A percentile compares a stretch with the other conserved stretches of the same genome.
Conservation (phyloP, 306 rosid species). For the Benincasa hispida region DNA sequence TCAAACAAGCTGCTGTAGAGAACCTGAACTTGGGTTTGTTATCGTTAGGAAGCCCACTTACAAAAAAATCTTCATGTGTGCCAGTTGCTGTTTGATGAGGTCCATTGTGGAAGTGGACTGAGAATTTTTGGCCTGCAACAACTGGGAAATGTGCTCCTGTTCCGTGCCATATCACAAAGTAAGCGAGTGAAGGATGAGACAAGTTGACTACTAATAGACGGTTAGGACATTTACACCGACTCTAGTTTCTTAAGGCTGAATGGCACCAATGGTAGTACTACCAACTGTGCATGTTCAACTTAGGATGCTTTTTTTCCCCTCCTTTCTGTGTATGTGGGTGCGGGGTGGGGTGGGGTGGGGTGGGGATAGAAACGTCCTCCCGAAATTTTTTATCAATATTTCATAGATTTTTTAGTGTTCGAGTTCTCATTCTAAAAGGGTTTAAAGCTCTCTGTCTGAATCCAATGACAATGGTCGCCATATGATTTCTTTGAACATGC, state of each 20-base stretch:
- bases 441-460: background rate
- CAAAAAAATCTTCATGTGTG: conserved; percentile 25
- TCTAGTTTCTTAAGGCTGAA: background rate
- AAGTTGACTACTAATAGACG: background rate
- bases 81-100: conserved; percentile 26
- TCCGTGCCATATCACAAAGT: background rate
- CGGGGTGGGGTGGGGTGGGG: too few relatives aligned
- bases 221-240: background rate
- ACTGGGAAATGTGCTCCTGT: conserved; percentile 1
- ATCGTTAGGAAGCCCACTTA: conserved; percentile 12
- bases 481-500: background rate
- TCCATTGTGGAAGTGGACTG: conserved; percentile 7
- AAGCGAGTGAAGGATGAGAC: background rate
- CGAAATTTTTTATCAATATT: background rate
- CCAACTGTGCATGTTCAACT: background rate
- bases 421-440: background rate
- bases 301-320: too few relatives aligned
- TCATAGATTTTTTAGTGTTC: background rate
- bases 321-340: background rate
- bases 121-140: background rate
- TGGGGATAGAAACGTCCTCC: background rate
- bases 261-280: background rate
- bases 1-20: conserved; percentile 28
- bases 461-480: background rate
- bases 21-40: conserved; percentile 14